A percentile compares a stretch with the other conserved stretches of the same genome.
phyloP scores from a whole-genome alignment of 768 basidiomycete genomes.

The Hydnum rufescens region DNA sequence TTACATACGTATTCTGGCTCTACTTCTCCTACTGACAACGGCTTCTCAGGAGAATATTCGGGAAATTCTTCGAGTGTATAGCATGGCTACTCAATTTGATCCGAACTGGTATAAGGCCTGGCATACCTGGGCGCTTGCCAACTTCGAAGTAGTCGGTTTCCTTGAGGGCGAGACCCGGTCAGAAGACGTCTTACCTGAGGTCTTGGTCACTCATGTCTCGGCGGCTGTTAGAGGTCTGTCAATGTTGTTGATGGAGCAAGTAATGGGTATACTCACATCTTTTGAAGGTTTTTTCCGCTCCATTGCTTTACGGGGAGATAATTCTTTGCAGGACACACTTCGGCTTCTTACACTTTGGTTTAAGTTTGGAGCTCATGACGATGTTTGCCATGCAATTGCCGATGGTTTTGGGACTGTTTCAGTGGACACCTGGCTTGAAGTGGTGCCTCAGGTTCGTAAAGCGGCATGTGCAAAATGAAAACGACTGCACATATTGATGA shows the following conservation, averaged over 20 bases:
- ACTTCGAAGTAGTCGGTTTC: constrained; percentile 79
- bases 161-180: constrained; percentile 44
- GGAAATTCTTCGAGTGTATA: constrained; percentile 69
- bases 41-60: constrained; percentile 45
- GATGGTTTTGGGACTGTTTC: constrained; percentile 75
- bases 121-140: constrained; percentile 96
- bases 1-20: neutral
- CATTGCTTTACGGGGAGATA: constrained; percentile 72
- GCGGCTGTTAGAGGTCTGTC: constrained; percentile 93
- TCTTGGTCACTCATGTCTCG: constrained; percentile 65
- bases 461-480: too few relatives aligned
- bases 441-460: constrained; percentile 73
- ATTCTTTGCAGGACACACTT: constrained; percentile 86
- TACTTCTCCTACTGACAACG: constrained; percentile 5
- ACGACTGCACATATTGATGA: neutral
- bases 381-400: constrained; percentile 77
- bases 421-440: constrained; percentile 96
- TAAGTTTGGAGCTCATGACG: constrained; percentile 79
- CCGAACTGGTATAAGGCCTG: constrained; percentile 98
- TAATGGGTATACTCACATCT: neutral
- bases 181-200: constrained; percentile 36
- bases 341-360: constrained; percentile 93
- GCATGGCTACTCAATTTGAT: constrained; percentile 76
- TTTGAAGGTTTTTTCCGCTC: constrained; percentile 79
- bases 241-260: too few relatives aligned